Evolutionary conservation across 2,329 filamentous ascomycete species (phyloP).

Genomic region (Lachnellula hyalina): DNA sequence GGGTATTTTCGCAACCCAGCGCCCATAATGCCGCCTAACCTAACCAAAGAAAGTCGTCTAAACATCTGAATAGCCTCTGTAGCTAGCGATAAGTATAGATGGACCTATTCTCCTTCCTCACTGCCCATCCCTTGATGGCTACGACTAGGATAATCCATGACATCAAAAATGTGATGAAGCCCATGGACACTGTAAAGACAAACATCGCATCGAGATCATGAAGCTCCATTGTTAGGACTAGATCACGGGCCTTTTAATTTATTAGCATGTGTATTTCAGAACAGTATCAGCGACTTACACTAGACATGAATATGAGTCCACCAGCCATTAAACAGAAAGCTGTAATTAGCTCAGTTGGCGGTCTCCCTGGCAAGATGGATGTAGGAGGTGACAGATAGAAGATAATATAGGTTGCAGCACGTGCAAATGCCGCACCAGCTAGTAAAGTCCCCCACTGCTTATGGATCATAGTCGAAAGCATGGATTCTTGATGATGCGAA

Average conservation of each 20-base stretch:
- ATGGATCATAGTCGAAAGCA: slow-evolving; percentile 88
- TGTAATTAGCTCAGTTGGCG: slow-evolving; percentile 83
- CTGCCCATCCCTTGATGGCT: slow-evolving; percentile 83
- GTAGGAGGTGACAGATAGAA: slow-evolving; percentile 75
- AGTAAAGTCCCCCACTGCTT: slow-evolving; percentile 89
- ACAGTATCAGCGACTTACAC: slow-evolving; percentile 50
- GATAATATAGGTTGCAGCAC: slow-evolving; percentile 73
- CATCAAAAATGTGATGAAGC: slow-evolving; percentile 77
- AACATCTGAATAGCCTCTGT: background rate
- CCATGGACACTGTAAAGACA: slow-evolving; percentile 83
- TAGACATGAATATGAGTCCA: slow-evolving; percentile 88
- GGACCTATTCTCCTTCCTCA: slow-evolving; percentile 36
- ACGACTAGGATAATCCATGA: slow-evolving; percentile 74
- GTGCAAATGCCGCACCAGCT: slow-evolving; percentile 71
- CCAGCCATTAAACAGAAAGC: slow-evolving; percentile 84
- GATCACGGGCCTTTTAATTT: slow-evolving; percentile 61
- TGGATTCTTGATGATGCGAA: slow-evolving; percentile 68
- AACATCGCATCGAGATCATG: slow-evolving; percentile 87
- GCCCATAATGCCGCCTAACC: background rate
- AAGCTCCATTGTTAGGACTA: slow-evolving; percentile 68
- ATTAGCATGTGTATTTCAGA: slow-evolving; percentile 18
- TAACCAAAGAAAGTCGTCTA: background rate
- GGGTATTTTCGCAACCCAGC: background rate
- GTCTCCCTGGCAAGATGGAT: slow-evolving; percentile 74
- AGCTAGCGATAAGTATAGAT: background rate